These are phyloP conservation scores for Ciborinia camelliae DNA, from an alignment of 2,329 filamentous ascomycete species.

Conservation along the genomic window DNA sequence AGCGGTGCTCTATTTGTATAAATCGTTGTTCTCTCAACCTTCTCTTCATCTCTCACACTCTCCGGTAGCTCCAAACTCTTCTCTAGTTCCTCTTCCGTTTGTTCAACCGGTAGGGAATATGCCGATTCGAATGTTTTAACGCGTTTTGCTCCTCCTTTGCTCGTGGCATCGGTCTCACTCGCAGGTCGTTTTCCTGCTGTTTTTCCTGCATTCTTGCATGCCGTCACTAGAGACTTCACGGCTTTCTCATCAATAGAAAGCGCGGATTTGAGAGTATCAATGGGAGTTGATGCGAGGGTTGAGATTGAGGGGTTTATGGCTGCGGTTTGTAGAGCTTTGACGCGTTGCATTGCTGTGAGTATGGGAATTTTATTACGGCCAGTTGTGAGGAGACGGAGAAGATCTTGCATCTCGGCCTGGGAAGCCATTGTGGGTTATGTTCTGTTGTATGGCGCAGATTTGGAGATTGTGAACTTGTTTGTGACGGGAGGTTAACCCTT, in stretches of 20 bases:
- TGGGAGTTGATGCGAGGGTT: constrained; percentile 30
- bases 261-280: constrained; percentile 28
- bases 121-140: constrained; percentile 25
- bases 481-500: background rate
- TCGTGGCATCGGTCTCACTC: constrained; percentile 21
- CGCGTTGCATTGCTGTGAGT: constrained; percentile 56
- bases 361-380: constrained; percentile 53
- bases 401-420: constrained; percentile 53
- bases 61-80: constrained; percentile 56
- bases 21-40: constrained; percentile 56
- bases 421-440: background rate
- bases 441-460: background rate
- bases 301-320: constrained; percentile 43
- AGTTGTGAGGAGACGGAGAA: constrained; percentile 57
- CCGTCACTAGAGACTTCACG: constrained; percentile 34
- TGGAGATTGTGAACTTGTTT: background rate
- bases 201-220: constrained; percentile 33
- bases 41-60: constrained; percentile 53
- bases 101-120: constrained; percentile 32
- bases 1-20: constrained; percentile 79
- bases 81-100: constrained; percentile 57
- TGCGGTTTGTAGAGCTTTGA: constrained; percentile 54
- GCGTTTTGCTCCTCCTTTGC: constrained; percentile 27
- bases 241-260: constrained; percentile 35
- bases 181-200: constrained; percentile 29